These are phyloP conservation scores for Clonostachys byssicola DNA, from an alignment of 2,329 filamentous ascomycete species.

Conservation along the genomic window DNA sequence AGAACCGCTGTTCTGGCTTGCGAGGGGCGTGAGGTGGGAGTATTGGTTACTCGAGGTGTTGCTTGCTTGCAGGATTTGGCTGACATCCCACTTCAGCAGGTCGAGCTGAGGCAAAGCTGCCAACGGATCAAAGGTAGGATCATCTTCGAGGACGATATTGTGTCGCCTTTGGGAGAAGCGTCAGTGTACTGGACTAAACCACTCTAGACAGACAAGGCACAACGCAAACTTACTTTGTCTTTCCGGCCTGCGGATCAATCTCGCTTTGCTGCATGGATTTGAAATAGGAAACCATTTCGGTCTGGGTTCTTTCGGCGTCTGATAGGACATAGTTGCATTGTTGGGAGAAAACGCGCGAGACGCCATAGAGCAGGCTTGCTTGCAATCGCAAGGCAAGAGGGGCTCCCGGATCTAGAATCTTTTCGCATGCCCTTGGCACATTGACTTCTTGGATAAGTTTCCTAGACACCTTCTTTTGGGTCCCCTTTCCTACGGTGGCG, in stretches of 20 bases:
- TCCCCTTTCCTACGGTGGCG: slow-evolving; percentile 78
- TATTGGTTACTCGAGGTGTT: slow-evolving; percentile 15
- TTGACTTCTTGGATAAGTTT: slow-evolving; percentile 89
- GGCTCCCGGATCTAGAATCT: slow-evolving; percentile 76
- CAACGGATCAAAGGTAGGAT: slow-evolving; percentile 63
- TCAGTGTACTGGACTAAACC: no score
- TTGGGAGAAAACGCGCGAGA: slow-evolving; percentile 80
- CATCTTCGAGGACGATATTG: slow-evolving; percentile 75
- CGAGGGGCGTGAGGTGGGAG: slow-evolving; percentile 33
- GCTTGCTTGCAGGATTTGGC: slow-evolving; percentile 20
- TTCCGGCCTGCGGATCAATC: slow-evolving; percentile 68
- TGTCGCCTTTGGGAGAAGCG: slow-evolving; percentile 50
- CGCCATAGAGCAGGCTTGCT: slow-evolving; percentile 80
- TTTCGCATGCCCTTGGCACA: slow-evolving; percentile 79
- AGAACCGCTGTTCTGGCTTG: slow-evolving; percentile 1
- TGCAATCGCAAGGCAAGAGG: slow-evolving; percentile 89
- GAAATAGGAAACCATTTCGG: slow-evolving; percentile 67
- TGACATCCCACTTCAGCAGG: slow-evolving; percentile 21
- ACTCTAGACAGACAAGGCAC: slow-evolving; percentile 14
- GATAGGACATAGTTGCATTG: slow-evolving; percentile 83
- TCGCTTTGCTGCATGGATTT: slow-evolving; percentile 47
- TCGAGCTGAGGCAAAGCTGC: slow-evolving; percentile 23
- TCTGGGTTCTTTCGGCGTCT: slow-evolving; percentile 73
- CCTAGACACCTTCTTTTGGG: slow-evolving; percentile 68
- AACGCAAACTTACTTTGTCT: slow-evolving; percentile 56